Evolutionary conservation across 208 protist genomes (phyloP).

Genomic region (Leishmania major): DNA sequence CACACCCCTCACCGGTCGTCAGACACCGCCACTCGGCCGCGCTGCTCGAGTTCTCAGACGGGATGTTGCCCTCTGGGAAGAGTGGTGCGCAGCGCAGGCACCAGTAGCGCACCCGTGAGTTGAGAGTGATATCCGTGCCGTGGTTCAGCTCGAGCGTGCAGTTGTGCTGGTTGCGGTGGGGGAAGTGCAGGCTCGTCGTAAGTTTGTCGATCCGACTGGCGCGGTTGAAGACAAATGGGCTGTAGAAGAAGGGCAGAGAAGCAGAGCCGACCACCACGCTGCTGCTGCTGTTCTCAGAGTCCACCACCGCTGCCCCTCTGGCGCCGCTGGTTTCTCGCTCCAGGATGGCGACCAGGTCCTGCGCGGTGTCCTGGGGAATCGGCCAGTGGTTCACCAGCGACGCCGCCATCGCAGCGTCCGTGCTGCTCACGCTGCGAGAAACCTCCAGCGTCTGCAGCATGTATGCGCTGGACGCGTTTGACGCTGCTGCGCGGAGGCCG

Average conservation of each 20-base stretch:
- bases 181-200: constrained; percentile 11
- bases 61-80: constrained; percentile 68
- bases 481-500: constrained; percentile 17
- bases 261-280: constrained; percentile 5
- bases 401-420: constrained; percentile 22
- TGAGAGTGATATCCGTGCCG: constrained; percentile 33
- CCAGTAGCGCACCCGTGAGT: constrained; percentile 63
- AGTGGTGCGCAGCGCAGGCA: constrained; percentile 68
- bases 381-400: constrained; percentile 42
- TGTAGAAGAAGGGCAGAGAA: constrained; percentile 45
- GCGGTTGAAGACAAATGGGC: constrained; percentile 66
- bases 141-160: constrained; percentile 57
- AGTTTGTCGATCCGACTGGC: constrained; percentile 23
- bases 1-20: constrained; percentile 33
- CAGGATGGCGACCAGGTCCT: constrained; percentile 38
- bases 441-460: constrained; percentile 45
- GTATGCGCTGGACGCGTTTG: constrained; percentile 31
- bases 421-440: constrained; percentile 17
- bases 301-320: constrained; percentile 1
- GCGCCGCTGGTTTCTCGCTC: constrained; percentile 14
- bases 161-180: constrained; percentile 44
- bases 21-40: constrained; percentile 67
- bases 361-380: constrained; percentile 37
- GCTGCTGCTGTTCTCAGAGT: constrained; percentile 7
- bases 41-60: constrained; percentile 22